Percentiles rank a stretch among this genome's conserved stretches.
These are phyloP conservation scores for Carex littledalei DNA, from an alignment of 176 grass and related monocot species.

Conservation along the genomic window DNA sequence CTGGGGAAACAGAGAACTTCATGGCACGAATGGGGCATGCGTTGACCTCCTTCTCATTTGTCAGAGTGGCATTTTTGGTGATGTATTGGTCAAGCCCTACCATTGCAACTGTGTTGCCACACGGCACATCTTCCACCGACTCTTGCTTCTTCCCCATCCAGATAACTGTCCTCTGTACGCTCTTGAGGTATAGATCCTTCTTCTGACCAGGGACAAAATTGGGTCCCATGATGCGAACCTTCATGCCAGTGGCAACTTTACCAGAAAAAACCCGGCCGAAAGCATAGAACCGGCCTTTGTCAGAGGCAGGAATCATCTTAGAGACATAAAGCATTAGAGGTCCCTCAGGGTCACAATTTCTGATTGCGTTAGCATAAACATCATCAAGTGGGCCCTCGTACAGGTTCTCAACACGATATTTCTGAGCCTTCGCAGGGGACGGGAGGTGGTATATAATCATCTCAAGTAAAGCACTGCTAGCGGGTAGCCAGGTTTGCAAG, in stretches of 20 bases:
- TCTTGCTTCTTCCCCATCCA: too few relatives aligned
- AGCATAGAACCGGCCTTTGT: slow-evolving; percentile 18
- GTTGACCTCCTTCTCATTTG: too few relatives aligned
- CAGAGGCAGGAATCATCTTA: slow-evolving; percentile 28
- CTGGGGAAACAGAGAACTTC: too few relatives aligned
- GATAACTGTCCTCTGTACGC: too few relatives aligned
- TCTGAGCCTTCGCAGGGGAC: slow-evolving; percentile 13
- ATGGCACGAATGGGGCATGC: too few relatives aligned
- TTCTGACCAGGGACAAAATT: too few relatives aligned
- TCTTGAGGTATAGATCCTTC: too few relatives aligned
- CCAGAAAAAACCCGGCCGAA: slow-evolving; percentile 14
- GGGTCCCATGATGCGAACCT: not conserved
- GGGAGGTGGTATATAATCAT: slow-evolving; percentile 19
- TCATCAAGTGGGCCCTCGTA: slow-evolving; percentile 18
- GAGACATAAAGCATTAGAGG: slow-evolving; percentile 26
- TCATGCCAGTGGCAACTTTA: slow-evolving; percentile 23
- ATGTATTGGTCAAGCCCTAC: too few relatives aligned
- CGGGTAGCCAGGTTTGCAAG: slow-evolving; percentile 25
- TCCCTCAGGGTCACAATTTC: slow-evolving; percentile 26
- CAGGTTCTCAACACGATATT: slow-evolving; percentile 20
- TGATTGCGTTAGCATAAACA: slow-evolving; percentile 19
- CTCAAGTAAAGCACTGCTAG: slow-evolving; percentile 12
- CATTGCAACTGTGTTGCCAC: too few relatives aligned
- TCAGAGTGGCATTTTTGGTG: too few relatives aligned
- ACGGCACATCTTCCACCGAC: too few relatives aligned